Percentiles rank a stretch among this genome's conserved stretches.
Evolutionary conservation across 805 yeast species (phyloP).

Genomic region (Teunomyces panamensis): DNA sequence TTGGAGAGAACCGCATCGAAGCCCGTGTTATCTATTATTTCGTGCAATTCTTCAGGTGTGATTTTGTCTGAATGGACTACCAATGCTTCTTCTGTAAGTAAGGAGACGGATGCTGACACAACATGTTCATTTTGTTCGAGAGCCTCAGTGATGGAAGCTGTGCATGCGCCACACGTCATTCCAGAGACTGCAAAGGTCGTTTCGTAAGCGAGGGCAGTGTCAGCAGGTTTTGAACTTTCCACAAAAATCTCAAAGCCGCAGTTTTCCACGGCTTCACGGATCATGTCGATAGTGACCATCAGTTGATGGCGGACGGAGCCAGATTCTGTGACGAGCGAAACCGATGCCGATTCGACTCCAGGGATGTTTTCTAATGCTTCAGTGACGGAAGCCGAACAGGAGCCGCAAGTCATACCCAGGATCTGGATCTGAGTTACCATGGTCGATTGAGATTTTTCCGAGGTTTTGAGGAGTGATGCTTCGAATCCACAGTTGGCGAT

Average conservation of each 20-base stretch:
- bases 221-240: constrained; percentile 2
- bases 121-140: constrained; percentile 25
- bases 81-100: constrained; percentile 36
- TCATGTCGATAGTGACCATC: constrained; percentile 25
- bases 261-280: constrained; percentile 63
- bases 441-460: neutral
- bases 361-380: constrained; percentile 45
- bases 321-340: constrained; percentile 74
- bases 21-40: constrained; percentile 31
- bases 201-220: neutral
- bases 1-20: constrained; percentile 18
- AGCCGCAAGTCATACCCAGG: constrained; percentile 89
- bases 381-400: constrained; percentile 72
- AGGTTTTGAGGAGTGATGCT: constrained; percentile 9
- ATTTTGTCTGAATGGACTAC: constrained; percentile 17
- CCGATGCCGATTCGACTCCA: constrained; percentile 55
- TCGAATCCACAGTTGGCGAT: constrained; percentile 62
- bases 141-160: constrained; percentile 37
- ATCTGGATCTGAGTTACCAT: constrained; percentile 21
- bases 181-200: constrained; percentile 15
- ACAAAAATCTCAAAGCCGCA: constrained; percentile 35
- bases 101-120: constrained; percentile 26
- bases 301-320: constrained; percentile 56
- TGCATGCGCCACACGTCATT: constrained; percentile 44
- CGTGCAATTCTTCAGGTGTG: constrained; percentile 14